Evolutionary conservation across 2,329 filamentous ascomycete genomes (phyloP).

Genomic region (Phaeosphaeriaceae sp.): DNA sequence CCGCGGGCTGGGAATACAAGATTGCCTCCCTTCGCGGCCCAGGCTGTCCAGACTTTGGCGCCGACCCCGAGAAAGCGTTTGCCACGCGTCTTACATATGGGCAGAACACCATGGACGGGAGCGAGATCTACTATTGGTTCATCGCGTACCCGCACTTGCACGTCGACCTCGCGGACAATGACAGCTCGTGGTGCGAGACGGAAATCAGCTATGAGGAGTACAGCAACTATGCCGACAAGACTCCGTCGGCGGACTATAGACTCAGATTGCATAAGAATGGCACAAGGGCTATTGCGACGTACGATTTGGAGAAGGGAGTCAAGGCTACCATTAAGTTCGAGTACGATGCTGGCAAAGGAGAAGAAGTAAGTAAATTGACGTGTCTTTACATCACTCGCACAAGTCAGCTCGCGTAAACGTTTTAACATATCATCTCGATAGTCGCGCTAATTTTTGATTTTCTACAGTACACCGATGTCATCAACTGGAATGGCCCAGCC

Average conservation of each 20-base stretch:
- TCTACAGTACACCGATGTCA: slow-evolving; percentile 13
- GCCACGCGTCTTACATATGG: slow-evolving; percentile 23
- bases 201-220: slow-evolving; percentile 23
- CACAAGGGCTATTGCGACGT: slow-evolving; percentile 16
- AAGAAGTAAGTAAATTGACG: slow-evolving; percentile 6
- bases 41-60: slow-evolving; percentile 20
- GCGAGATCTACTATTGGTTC: slow-evolving; percentile 30
- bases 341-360: slow-evolving; percentile 15
- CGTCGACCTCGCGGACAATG: slow-evolving; percentile 9
- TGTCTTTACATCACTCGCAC: too few species aligned
- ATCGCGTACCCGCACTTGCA: slow-evolving; percentile 23
- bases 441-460: not conserved
- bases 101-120: slow-evolving; percentile 22
- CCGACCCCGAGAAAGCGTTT: not conserved
- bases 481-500: slow-evolving; percentile 12
- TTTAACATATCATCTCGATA: not conserved
- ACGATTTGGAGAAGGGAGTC: slow-evolving; percentile 22
- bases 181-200: slow-evolving; percentile 27
- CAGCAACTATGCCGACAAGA: not conserved
- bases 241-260: slow-evolving; percentile 13
- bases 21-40: slow-evolving; percentile 21
- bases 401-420: not conserved
- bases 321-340: slow-evolving; percentile 19
- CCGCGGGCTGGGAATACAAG: slow-evolving; percentile 18
- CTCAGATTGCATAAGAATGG: slow-evolving; percentile 29